Base-by-base conservation (phyloP, 768 basidiomycete species). In the Boletus speciosus region DNA sequence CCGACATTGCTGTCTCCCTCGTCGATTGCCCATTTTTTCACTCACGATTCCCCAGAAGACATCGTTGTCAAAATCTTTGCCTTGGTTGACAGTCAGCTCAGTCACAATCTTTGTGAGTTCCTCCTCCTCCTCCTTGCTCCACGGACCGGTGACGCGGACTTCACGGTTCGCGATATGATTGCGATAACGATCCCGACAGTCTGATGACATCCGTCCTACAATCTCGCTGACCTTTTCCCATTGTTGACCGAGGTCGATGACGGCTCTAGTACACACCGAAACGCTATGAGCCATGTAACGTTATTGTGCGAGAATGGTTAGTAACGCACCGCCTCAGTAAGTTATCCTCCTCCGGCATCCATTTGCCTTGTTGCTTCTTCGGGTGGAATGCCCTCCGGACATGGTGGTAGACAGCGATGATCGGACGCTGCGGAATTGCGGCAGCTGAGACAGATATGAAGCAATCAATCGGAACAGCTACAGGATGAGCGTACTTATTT, bases 121-220 rank as follows among this genome's bases (percentile, higher is more conserved):
- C 4, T 83, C 84, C 64, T 92, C 90, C 63, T 93, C 91, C 49
- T 85, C 86, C 62, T 81, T 79, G n/a, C 84, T 79, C 91, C 91
- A 93, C 39, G 75, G 57, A 79, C 89, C 90, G 48, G 72, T 73
- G 7, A 78, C 64, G n/a, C 88, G 82, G 12, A 79, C 74, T 23
- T 85, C 85, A 15, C 82, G 79, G 58, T 86, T 80, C 19, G 82
- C 76, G 29, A 93, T 79, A 61, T 93, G 88, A 66, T 93, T 93
- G 49, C 91, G 84, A 70, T 85, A 93, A 51, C 91, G 80, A 70
- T 93, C 91, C 10, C 91, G 80, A 69, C 91, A 93, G 66, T 93
- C 91, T 3, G 84, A 75, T 16, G 87, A 82, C 79, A 82, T 85
- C 40, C 91, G 78, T 25, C 88, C 88, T 6, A 93, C 89, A 19